phyloP scores from a whole-genome alignment of 805 yeast species.

The Starmera amethionina region DNA sequence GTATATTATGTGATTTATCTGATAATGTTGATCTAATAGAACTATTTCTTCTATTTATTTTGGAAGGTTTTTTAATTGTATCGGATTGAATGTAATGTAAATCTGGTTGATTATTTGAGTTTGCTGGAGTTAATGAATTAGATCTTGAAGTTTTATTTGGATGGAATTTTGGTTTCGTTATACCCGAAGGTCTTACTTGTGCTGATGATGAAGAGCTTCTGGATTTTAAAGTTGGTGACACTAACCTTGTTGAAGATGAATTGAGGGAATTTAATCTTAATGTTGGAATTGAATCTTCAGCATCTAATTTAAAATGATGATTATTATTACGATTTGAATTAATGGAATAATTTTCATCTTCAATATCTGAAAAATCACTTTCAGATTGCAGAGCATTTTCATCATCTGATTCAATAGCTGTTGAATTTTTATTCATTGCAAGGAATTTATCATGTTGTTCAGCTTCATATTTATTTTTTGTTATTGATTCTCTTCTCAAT shows the following conservation, averaged over 20 bases:
- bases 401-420: conserved; percentile 20
- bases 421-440: conserved; percentile 5
- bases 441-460: conserved; percentile 17
- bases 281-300: conserved; percentile 23
- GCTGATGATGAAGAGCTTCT: conserved; percentile 8
- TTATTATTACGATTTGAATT: conserved; percentile 7
- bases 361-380: conserved; percentile 24
- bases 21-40: conserved; percentile 34
- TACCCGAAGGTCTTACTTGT: conserved; percentile 11
- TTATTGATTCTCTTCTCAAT: conserved; percentile 23
- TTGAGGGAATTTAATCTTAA: conserved; percentile 14
- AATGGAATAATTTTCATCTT: conserved; percentile 22
- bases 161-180: conserved; percentile 14
- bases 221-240: conserved; percentile 2
- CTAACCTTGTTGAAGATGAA: conserved; percentile 10
- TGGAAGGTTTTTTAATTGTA: conserved; percentile 1
- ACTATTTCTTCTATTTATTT: conserved; percentile 13
- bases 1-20: conserved; percentile 19
- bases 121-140: conserved; percentile 26
- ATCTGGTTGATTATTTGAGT: conserved; percentile 16
- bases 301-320: conserved; percentile 24
- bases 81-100: neutral
- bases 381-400: conserved; percentile 25
- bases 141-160: conserved; percentile 19
- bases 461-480: conserved; percentile 16